A percentile compares a stretch with the other conserved stretches of the same genome.
Evolutionary conservation across 2,329 filamentous ascomycete species (phyloP).

Genomic region (Helotiales sp.): DNA sequence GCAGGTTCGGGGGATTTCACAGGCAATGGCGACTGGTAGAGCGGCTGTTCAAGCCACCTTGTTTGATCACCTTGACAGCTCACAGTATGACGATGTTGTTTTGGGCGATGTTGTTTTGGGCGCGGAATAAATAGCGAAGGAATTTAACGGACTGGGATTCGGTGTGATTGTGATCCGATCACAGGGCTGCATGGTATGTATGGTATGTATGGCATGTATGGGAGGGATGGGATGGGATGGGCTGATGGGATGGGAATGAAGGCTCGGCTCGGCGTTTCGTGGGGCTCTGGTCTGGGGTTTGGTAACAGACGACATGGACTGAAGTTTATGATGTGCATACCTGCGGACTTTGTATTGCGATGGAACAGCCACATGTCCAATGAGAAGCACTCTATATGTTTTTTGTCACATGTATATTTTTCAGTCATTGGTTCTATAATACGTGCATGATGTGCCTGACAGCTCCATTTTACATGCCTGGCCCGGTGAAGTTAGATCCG

Average conservation of each 20-base stretch:
- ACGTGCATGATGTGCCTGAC: slow-evolving; percentile 25
- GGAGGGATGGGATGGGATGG: not conserved
- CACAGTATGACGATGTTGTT: slow-evolving; percentile 41
- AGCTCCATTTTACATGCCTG: not conserved
- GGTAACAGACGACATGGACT: not conserved
- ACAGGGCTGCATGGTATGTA: not conserved
- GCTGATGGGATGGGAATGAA: not conserved
- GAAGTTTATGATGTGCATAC: not conserved
- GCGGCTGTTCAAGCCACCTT: slow-evolving; percentile 42
- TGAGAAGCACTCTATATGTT: slow-evolving; percentile 18
- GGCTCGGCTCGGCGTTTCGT: slow-evolving; percentile 12
- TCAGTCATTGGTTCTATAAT: slow-evolving; percentile 16
- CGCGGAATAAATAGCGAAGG: slow-evolving; percentile 5
- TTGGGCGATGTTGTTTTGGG: slow-evolving; percentile 42
- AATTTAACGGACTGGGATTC: not conserved
- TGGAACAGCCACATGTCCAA: slow-evolving; percentile 5
- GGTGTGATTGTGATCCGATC: slow-evolving; percentile 6
- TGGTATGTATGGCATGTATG: too few species aligned
- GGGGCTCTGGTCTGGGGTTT: not conserved
- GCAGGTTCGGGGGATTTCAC: slow-evolving; percentile 40
- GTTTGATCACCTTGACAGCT: slow-evolving; percentile 38
- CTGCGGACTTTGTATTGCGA: not conserved
- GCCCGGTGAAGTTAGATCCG: slow-evolving; percentile 12
- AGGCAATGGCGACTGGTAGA: slow-evolving; percentile 40
- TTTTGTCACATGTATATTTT: slow-evolving; percentile 28